Conservation (phyloP, 2,329 filamentous ascomycete genomes). For the Colletotrichum sp. region DNA sequence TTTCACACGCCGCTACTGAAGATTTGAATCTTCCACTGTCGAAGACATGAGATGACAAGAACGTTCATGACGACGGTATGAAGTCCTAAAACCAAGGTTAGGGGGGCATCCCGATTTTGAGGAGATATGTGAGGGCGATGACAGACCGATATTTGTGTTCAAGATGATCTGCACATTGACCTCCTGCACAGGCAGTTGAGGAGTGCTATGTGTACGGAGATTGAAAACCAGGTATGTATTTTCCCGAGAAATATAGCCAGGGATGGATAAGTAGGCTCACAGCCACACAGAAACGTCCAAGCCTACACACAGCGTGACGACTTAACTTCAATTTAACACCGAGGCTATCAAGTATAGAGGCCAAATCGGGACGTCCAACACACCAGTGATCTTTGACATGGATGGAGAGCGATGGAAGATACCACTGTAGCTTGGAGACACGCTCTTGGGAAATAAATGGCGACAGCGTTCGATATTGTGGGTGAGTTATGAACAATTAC, state of each 20-base stretch:
- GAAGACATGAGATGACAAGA: background rate
- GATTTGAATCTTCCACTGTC: too few species aligned
- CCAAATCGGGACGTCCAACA: background rate
- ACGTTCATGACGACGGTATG: background rate
- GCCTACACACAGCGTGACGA: background rate
- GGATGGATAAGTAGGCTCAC: too few species aligned
- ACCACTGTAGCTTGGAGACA: background rate
- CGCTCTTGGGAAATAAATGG: background rate
- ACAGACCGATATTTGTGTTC: accelerated
- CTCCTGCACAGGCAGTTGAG: too few species aligned
- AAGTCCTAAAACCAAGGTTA: background rate
- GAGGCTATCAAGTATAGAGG: background rate
- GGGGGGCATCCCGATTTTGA: background rate
- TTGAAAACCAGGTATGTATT: too few species aligned
- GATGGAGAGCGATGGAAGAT: background rate
- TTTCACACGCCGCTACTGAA: background rate
- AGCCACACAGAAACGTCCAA: background rate
- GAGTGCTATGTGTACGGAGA: too few species aligned
- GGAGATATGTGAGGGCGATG: background rate
- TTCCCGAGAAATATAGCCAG: too few species aligned
- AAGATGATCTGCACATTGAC: too few species aligned
- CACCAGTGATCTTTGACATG: background rate
- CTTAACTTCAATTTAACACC: background rate
- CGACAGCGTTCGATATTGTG: background rate
- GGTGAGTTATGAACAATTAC: background rate